A percentile compares a stretch with the other conserved stretches of the same genome.
These are phyloP conservation scores for Rhazya stricta DNA, from an alignment of 257 asterid species.

Conservation along the genomic window DNA sequence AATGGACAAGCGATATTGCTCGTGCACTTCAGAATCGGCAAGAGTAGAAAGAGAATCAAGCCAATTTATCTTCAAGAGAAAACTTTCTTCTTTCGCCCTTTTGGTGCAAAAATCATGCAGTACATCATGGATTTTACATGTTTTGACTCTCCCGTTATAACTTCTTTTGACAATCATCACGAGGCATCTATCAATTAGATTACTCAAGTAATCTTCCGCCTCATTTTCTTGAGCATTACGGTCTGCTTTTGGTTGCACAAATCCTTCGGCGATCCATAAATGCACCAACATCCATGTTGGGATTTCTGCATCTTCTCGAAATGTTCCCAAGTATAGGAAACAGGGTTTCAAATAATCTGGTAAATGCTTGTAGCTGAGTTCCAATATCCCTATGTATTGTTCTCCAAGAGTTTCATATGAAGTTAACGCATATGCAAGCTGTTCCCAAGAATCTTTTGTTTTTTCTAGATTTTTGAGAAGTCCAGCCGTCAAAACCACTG, in stretches of 20 bases:
- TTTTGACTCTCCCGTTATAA: neutral
- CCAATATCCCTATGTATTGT: neutral
- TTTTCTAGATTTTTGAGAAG: neutral
- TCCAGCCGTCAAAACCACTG: constrained; percentile 2
- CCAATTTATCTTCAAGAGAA: neutral
- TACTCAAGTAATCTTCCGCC: neutral
- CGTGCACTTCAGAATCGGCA: neutral
- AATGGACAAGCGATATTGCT: constrained; percentile 2
- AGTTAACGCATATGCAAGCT: constrained; percentile 3
- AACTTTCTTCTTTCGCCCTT: constrained; percentile 8
- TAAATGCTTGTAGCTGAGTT: constrained; percentile 5
- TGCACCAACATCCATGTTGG: neutral
- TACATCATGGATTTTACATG: constrained; percentile 13
- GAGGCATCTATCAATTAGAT: constrained; percentile 5
- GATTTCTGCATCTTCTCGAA: constrained; percentile 1
- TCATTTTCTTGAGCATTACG: neutral
- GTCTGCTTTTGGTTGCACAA: neutral
- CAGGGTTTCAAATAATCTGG: constrained; percentile 3
- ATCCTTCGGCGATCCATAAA: constrained; percentile 5
- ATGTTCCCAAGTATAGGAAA: constrained; percentile 11
- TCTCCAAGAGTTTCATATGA: neutral
- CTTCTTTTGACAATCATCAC: constrained; percentile 3
- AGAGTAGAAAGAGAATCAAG: neutral
- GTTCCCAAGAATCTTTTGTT: neutral
- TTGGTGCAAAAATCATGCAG: constrained; percentile 11